Base-by-base conservation (phyloP, 2,329 filamentous ascomycete species). In the Exophiala lecanii-corni region DNA sequence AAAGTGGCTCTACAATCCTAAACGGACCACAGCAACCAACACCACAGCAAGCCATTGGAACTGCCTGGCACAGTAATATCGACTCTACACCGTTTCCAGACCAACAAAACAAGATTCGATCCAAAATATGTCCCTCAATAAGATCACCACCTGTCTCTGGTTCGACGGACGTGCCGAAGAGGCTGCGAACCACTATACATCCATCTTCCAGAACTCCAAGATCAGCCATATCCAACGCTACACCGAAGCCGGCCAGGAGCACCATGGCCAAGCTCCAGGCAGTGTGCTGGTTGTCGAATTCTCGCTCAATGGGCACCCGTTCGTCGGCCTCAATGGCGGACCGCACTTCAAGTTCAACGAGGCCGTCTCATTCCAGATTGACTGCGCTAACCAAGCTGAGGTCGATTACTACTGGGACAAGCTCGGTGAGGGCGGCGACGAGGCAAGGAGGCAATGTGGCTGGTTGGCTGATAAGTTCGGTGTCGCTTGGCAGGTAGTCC, bases 391-490 rank as follows among this genome's bases (percentile, higher is more conserved):
- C 53, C 71, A 74, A 57, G 65, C 55, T 0, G 70, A 74, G 53
- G 59, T 74, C 16, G 70, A 74, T 45, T 62, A 70, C 49, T 73
- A 67, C 54, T 74, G 68, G 68, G 61, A 60, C 9, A 66, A 61
- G 57, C 60, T 74, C 18, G 47, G 58, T 6, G 64, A 66, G 36
- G 69, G 65, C 3, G 68, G 64, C 2, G 64, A 69, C 36, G 54
- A 55, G 46, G 47, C 55, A 5, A 61, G 58, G 41, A 59, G 64
- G 52, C 32, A 30, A 13, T 73, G 71, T 48, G 69, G 70, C 2
- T 74, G 70, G 71, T 34, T 72, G 31, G 59, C 55, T 4, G 71
- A 74, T 51, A 65, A 62, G 56, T 73, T 63, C 51, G 71, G 71
- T 3, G 56, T 74, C 9, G 51, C 57, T 9, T 74, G 72, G 71